phyloP scores from a whole-genome alignment of 257 asterid species.

The Solanum raphanifolium region DNA sequence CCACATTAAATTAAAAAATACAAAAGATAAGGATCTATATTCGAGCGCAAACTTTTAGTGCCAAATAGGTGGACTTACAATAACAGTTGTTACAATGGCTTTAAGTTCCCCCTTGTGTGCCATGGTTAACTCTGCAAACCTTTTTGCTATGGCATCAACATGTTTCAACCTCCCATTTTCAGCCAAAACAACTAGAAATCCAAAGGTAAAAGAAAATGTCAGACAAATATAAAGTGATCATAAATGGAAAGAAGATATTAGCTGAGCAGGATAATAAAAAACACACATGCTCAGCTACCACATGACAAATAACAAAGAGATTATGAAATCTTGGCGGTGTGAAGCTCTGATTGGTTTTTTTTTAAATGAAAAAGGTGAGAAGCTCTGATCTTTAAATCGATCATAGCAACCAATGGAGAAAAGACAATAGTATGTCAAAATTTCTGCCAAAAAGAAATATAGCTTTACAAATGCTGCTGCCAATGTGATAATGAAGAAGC shows the following conservation, averaged over 20 bases:
- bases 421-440: not conserved
- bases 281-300: not conserved
- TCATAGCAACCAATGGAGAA: not conserved
- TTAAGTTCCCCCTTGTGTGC: conserved; percentile 84
- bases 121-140: conserved; percentile 70
- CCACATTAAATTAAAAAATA: not conserved
- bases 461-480: not conserved
- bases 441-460: not conserved
- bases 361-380: not conserved
- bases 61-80: conserved; percentile 43
- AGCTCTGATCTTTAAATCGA: not conserved
- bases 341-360: not conserved
- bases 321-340: not conserved
- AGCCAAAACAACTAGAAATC: conserved; percentile 53
- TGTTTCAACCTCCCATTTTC: conserved; percentile 66
- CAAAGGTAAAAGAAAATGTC: not conserved
- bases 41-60: not conserved
- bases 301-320: not conserved
- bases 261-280: not conserved
- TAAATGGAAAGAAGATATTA: not conserved
- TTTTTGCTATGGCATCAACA: conserved; percentile 34
- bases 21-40: not conserved
- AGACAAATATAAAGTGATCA: not conserved
- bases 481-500: not conserved
- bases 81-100: conserved; percentile 75